Percentiles rank a stretch among this genome's conserved stretches.
Evolutionary conservation across 192 early-diverging fungal genomes (phyloP).

Genomic region (Coemansia sp.): DNA sequence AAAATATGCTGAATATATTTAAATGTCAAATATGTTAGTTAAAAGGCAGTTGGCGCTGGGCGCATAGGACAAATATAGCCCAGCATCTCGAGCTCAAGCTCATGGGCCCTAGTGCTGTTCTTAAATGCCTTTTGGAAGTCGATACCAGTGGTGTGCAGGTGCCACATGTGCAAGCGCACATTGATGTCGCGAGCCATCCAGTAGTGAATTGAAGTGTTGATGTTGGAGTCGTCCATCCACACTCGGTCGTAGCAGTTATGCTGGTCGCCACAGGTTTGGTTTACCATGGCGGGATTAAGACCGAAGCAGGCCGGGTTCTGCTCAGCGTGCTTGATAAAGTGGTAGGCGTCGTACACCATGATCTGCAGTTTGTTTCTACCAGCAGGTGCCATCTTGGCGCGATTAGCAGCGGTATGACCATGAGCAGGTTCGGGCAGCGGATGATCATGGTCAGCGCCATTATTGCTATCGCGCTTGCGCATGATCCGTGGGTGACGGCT

Average conservation of each 20-base stretch:
- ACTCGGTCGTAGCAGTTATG: conserved; percentile 48
- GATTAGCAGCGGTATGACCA: neutral
- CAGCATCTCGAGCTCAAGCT: conserved; percentile 52
- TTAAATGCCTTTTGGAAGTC: conserved; percentile 22
- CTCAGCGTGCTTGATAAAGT: conserved; percentile 53
- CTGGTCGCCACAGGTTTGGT: conserved; percentile 42
- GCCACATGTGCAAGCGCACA: conserved; percentile 48
- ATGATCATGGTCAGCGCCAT: neutral
- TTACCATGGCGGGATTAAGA: conserved; percentile 25
- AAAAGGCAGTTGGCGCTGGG: conserved; percentile 36
- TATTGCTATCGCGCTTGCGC: neutral
- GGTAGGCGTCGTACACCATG: conserved; percentile 54
- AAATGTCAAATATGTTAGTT: neutral
- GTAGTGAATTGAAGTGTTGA: conserved; percentile 47
- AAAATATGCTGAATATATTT: neutral
- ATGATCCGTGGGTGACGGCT: conserved; percentile 3
- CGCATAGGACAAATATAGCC: conserved; percentile 51
- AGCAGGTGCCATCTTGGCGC: neutral
- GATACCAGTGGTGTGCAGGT: conserved; percentile 29
- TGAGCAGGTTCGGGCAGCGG: neutral
- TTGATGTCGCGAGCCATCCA: conserved; percentile 56
- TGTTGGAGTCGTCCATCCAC: conserved; percentile 52
- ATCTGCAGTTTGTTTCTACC: conserved; percentile 29
- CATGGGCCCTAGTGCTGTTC: conserved; percentile 35
- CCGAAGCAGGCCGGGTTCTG: conserved; percentile 42